These are phyloP conservation scores for Hyaloperonospora arabidopsidis DNA, from an alignment of 352 stramenopile genomes.

Conservation along the genomic window DNA sequence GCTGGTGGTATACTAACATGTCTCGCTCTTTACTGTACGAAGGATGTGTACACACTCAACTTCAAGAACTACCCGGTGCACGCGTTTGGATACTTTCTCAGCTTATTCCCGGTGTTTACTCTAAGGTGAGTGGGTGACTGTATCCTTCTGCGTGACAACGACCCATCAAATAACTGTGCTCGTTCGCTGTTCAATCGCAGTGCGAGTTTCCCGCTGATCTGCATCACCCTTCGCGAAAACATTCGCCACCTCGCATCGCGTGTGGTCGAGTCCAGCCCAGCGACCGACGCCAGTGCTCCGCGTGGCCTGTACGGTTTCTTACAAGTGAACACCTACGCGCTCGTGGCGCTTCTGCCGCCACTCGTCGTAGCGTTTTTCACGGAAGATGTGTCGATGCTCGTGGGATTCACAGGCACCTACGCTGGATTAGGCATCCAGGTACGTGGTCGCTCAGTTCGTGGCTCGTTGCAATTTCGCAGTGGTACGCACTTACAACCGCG, in stretches of 20 bases:
- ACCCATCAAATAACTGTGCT: slow-evolving; percentile 8
- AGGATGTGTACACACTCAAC: slow-evolving; percentile 88
- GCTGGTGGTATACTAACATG: slow-evolving; percentile 12
- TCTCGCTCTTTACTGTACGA: slow-evolving; percentile 6
- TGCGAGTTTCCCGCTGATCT: slow-evolving; percentile 80
- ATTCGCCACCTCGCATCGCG: slow-evolving; percentile 60
- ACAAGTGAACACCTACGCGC: slow-evolving; percentile 52
- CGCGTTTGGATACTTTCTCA: slow-evolving; percentile 81
- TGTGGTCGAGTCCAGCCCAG: slow-evolving; percentile 21
- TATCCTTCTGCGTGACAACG: background rate
- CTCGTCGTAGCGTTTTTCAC: slow-evolving; percentile 82
- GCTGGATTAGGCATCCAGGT: slow-evolving; percentile 81
- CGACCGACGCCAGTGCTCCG: slow-evolving; percentile 15
- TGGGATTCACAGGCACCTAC: slow-evolving; percentile 81
- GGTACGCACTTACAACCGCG: slow-evolving; percentile 27
- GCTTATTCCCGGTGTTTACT: slow-evolving; percentile 82
- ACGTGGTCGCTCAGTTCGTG: slow-evolving; percentile 13
- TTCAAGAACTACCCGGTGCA: slow-evolving; percentile 77
- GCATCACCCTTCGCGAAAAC: slow-evolving; percentile 83
- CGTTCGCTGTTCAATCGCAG: slow-evolving; percentile 23
- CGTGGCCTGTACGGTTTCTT: slow-evolving; percentile 36
- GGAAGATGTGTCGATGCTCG: slow-evolving; percentile 84
- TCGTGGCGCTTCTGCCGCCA: slow-evolving; percentile 67
- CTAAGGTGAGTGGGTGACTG: slow-evolving; percentile 52
- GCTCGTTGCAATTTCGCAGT: slow-evolving; percentile 22